Evolutionary conservation across 306 rosid species (phyloP).

Genomic region (Aeschynomene evenia): DNA sequence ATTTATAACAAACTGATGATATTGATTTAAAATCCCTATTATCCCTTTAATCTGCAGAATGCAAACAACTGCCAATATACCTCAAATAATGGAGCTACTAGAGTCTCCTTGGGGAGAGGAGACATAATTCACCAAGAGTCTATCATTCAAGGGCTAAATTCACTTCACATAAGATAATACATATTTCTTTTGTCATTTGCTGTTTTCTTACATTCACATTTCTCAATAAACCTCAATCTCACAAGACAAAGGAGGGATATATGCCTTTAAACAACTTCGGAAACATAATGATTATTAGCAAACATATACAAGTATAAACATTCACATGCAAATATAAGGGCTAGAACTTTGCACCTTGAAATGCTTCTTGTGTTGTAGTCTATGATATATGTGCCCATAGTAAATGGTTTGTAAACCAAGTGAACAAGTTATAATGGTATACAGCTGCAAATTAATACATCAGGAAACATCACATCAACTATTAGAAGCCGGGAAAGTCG

Average conservation of each 20-base stretch:
- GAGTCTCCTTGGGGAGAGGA: neutral
- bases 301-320: neutral
- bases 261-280: neutral
- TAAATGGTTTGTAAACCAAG: slow-evolving; percentile 61
- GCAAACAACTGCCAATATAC: neutral
- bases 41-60: neutral
- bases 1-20: neutral
- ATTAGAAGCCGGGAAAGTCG: slow-evolving; percentile 3
- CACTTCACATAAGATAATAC: neutral
- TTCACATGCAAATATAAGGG: slow-evolving; percentile 6
- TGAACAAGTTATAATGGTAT: slow-evolving; percentile 52
- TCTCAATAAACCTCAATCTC: neutral
- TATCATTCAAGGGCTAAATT: neutral
- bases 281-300: slow-evolving; percentile 11
- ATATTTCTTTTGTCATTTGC: neutral
- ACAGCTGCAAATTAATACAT: slow-evolving; percentile 57
- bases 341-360: slow-evolving; percentile 45
- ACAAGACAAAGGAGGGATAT: neutral
- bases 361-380: slow-evolving; percentile 36
- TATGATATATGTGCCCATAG: slow-evolving; percentile 56
- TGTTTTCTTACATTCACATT: neutral
- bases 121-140: neutral
- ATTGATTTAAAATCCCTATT: neutral
- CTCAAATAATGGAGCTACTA: neutral
- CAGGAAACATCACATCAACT: slow-evolving; percentile 26